These are phyloP conservation scores for Myxozyma neotropica DNA, from an alignment of 805 yeast genomes.

Conservation along the genomic window DNA sequence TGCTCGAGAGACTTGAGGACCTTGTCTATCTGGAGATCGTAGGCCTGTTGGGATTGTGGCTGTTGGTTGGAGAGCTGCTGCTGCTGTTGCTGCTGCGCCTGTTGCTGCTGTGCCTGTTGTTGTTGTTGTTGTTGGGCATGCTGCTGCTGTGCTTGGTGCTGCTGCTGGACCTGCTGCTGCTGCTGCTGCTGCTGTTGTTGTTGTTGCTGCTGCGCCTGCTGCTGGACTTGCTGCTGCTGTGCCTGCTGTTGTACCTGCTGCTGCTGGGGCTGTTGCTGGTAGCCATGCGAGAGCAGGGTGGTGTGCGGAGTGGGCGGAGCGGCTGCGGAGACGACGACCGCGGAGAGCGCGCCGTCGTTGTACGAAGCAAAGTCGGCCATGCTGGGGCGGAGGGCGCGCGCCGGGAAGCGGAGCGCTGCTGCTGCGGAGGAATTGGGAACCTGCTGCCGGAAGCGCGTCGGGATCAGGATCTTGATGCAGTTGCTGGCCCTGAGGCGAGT, in stretches of 20 bases:
- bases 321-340: constrained; percentile 20
- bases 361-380: constrained; percentile 29
- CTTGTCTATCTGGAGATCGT: constrained; percentile 27
- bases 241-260: constrained; percentile 34
- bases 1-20: constrained; percentile 35
- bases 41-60: constrained; percentile 37
- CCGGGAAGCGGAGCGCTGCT: neutral
- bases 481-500: no score
- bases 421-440: neutral
- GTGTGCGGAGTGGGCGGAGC: constrained; percentile 11
- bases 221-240: constrained; percentile 10
- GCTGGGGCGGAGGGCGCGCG: neutral
- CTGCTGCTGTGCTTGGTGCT: constrained; percentile 29
- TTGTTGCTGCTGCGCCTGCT: constrained; percentile 12
- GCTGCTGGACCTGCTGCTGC: constrained; percentile 32
- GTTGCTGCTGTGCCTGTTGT: constrained; percentile 9
- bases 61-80: no score
- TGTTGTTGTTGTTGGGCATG: constrained; percentile 15
- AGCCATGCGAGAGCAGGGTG: constrained; percentile 9
- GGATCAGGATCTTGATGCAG: no score
- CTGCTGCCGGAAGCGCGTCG: neutral
- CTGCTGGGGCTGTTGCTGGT: constrained; percentile 30
- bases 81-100: constrained; percentile 3
- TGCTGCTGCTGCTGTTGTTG: constrained; percentile 15
- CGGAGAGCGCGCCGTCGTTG: constrained; percentile 23